Evolutionary conservation across 2,329 filamentous ascomycete species (phyloP), one percentile per base, ranked within the genome.

Genomic region (Simplicillium aogashimaense): DNA sequence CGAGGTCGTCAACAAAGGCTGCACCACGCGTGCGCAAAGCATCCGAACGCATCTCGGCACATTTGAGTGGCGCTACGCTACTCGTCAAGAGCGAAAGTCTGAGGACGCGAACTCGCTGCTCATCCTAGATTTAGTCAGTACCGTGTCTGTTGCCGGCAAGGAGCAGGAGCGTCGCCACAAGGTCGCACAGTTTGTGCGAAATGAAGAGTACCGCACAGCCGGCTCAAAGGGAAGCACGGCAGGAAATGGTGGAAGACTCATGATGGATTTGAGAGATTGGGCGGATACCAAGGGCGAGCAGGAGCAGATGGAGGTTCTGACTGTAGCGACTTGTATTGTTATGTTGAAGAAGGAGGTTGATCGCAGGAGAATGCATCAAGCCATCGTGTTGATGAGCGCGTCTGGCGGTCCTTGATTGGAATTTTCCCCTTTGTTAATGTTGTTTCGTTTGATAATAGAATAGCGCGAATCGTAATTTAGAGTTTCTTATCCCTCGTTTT

Each of bases 301-400:
- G 3, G 49, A 50, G 36, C 56, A 72, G 49, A 54, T 72, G 43
- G 63, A 74, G 49, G 59, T 66, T n/a, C 45, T 80, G 15, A 63
- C 72, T 9, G 64, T 81, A 14, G 66, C 69, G 34, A 78, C 72
- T 13, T 76, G 70, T 43, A 48, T 82, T 41, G 56, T 70, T 13
- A 78, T 83, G 76, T 53, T 82, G 48, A 81, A 82, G 68, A 76
- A 72, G 56, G 79, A 82, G 64, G 60, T 78, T 37, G 78, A 82
- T 53, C 61, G 77, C 33, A 61, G 74, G 46, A 63, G 74, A 43
- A 52, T 63, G 43, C 56, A 70, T 37, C 74, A 81, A 61, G 56
- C 67, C 35, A 64, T 66, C 42, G 56, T 65, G 3, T 64, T 76
- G 39, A 59, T 50, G 30, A 58, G 47, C 10, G 58, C 41, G 36